phyloP scores from a whole-genome alignment of 768 basidiomycete species.

The Suillus tomentosus region DNA sequence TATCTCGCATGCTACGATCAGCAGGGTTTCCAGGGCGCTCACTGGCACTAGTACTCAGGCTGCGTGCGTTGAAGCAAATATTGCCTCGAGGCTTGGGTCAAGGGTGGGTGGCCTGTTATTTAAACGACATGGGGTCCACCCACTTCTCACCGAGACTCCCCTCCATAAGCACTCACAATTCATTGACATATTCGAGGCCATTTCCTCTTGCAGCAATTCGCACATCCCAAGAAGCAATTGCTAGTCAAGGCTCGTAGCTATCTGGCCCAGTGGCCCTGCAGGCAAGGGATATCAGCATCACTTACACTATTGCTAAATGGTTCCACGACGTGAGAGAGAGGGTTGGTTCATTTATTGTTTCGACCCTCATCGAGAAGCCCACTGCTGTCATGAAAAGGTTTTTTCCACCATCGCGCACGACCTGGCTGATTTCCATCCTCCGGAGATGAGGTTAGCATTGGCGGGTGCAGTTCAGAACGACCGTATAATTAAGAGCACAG shows the following conservation, averaged over 20 bases:
- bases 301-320: neutral
- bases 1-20: neutral
- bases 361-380: constrained; percentile 16
- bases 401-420: constrained; percentile 24
- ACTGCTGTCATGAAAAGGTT: constrained; percentile 11
- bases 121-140: neutral
- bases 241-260: neutral
- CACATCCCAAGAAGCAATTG: neutral
- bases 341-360: constrained; percentile 22
- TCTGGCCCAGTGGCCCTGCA: neutral
- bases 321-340: constrained; percentile 12
- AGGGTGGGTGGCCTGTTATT: neutral
- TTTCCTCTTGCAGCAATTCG: neutral
- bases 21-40: neutral
- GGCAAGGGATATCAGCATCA: neutral
- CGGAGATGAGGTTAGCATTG: neutral
- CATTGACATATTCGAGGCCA: neutral
- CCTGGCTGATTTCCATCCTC: constrained; percentile 10
- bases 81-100: neutral
- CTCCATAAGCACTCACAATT: neutral
- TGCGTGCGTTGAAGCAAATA: neutral
- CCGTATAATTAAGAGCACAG: no score
- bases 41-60: neutral
- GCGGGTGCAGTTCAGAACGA: neutral
- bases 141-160: neutral